Conservation (phyloP, 1,139 yeast genomes). For the Nadsonia commutata region DNA sequence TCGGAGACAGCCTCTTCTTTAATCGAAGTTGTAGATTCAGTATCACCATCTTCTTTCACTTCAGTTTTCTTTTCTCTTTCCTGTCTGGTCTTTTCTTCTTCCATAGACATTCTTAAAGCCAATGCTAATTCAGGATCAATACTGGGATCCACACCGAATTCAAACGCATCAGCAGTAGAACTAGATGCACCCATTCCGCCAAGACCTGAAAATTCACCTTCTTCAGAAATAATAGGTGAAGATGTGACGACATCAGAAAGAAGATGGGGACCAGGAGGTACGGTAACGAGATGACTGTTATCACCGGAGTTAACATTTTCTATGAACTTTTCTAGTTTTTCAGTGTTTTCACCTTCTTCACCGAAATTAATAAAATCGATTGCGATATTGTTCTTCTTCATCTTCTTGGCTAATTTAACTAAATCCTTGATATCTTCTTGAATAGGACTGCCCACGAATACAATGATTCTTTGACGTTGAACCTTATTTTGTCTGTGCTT, state of each 20-base stretch:
- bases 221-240: slow-evolving; percentile 55
- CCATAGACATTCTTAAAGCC: slow-evolving; percentile 75
- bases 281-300: slow-evolving; percentile 68
- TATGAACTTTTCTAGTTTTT: slow-evolving; percentile 68
- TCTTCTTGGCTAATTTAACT: slow-evolving; percentile 74
- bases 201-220: slow-evolving; percentile 31
- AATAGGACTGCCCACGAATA: slow-evolving; percentile 82
- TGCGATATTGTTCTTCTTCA: slow-evolving; percentile 88
- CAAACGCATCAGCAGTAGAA: slow-evolving; percentile 31
- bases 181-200: slow-evolving; percentile 32
- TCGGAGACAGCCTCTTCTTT: slow-evolving; percentile 8
- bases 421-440: slow-evolving; percentile 55
- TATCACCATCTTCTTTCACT: slow-evolving; percentile 9
- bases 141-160: slow-evolving; percentile 67
- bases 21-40: slow-evolving; percentile 6
- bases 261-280: slow-evolving; percentile 77
- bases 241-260: slow-evolving; percentile 60
- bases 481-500: slow-evolving; percentile 92
- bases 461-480: slow-evolving; percentile 81
- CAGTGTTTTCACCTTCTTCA: slow-evolving; percentile 64
- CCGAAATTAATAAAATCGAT: slow-evolving; percentile 88
- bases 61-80: slow-evolving; percentile 32
- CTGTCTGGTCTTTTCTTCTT: slow-evolving; percentile 69
- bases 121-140: slow-evolving; percentile 96
- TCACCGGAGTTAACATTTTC: slow-evolving; percentile 65